Conservation (phyloP, 2,329 filamentous ascomycete genomes). For the Colletotrichum musicola region DNA sequence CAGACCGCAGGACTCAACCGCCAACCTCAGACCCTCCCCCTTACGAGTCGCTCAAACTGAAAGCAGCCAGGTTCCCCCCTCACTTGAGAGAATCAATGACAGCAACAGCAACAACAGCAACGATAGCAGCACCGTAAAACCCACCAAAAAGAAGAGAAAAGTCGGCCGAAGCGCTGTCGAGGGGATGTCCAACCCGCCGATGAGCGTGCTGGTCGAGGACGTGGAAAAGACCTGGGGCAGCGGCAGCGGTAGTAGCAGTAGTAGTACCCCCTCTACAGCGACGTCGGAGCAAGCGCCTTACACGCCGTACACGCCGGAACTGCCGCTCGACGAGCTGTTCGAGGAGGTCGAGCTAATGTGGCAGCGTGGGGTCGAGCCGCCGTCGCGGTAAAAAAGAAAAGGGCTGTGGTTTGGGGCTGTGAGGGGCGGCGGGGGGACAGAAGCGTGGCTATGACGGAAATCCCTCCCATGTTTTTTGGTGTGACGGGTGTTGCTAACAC, state of each 20-base stretch:
- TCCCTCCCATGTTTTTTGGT: too few species aligned
- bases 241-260: background rate
- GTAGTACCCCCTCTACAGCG: too few species aligned
- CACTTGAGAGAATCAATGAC: background rate
- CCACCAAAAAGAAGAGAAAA: too few species aligned
- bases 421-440: too few species aligned
- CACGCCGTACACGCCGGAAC: background rate
- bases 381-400: background rate
- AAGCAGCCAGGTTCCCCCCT: background rate
- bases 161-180: background rate
- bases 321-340: slow-evolving; percentile 28
- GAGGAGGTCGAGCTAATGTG: slow-evolving; percentile 39
- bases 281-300: background rate
- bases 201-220: slow-evolving; percentile 14
- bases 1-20: background rate
- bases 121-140: background rate
- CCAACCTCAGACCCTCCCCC: background rate
- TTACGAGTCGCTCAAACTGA: background rate
- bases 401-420: background rate
- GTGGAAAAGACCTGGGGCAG: slow-evolving; percentile 3
- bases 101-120: background rate
- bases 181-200: background rate
- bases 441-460: too few species aligned
- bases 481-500: too few species aligned
- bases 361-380: slow-evolving; percentile 12